Evolutionary conservation across 139 green algal genomes (phyloP).

Genomic region (Micractinium sp.): DNA sequence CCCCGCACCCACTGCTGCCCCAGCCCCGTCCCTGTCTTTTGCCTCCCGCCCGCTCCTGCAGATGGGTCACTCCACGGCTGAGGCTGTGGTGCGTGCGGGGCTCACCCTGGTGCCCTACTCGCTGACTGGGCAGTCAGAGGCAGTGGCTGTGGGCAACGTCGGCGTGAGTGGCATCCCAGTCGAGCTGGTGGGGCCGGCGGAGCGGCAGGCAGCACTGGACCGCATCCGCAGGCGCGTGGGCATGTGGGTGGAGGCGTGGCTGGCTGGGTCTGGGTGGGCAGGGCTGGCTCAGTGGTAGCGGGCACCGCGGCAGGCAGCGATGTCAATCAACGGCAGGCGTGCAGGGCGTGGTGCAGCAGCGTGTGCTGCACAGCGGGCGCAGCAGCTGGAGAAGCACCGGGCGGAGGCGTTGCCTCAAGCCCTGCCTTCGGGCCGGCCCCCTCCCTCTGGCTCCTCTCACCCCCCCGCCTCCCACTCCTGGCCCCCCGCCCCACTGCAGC

Average conservation of each 20-base stretch:
- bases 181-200: constrained; percentile 56
- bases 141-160: constrained; percentile 67
- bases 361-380: too few species aligned
- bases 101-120: constrained; percentile 86
- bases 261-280: too few species aligned
- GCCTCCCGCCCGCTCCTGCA: constrained; percentile 3
- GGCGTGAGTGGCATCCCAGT: constrained; percentile 71
- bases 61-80: constrained; percentile 91
- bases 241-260: neutral
- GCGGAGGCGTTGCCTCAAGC: too few species aligned
- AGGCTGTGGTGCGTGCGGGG: constrained; percentile 79
- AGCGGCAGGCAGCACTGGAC: constrained; percentile 63
- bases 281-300: neutral
- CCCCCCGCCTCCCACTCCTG: neutral
- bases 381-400: too few species aligned
- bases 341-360: too few species aligned
- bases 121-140: constrained; percentile 68
- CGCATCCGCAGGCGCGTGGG: constrained; percentile 5
- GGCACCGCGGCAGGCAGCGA: too few species aligned
- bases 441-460: neutral
- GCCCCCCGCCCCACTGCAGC: constrained; percentile 33
- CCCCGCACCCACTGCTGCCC: neutral
- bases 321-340: too few species aligned
- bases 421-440: neutral
- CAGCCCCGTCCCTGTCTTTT: neutral